Conservation (phyloP, 768 basidiomycete genomes). For the Royoungia palumana region DNA sequence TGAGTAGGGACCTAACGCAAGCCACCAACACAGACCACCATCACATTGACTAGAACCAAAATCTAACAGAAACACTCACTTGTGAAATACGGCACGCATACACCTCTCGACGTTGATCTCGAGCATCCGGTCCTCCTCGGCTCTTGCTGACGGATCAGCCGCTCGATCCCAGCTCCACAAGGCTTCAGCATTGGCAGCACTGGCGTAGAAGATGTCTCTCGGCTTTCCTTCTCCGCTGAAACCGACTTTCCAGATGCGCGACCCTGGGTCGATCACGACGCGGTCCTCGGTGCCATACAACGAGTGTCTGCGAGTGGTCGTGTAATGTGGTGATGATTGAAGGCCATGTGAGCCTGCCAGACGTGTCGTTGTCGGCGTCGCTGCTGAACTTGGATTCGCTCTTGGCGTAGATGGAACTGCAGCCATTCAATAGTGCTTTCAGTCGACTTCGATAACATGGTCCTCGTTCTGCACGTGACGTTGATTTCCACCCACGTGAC, state of each 20-base stretch:
- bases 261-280: constrained; percentile 92
- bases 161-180: constrained; percentile 64
- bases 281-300: constrained; percentile 97
- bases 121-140: constrained; percentile 72
- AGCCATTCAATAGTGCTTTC: constrained; percentile 28
- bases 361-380: constrained; percentile 58
- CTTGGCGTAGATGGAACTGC: constrained; percentile 33
- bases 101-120: constrained; percentile 65
- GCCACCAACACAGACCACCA: constrained; percentile 18
- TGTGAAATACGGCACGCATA: constrained; percentile 76
- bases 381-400: constrained; percentile 18
- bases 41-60: constrained; percentile 8
- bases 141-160: constrained; percentile 49
- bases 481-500: constrained; percentile 20
- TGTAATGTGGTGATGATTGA: constrained; percentile 78
- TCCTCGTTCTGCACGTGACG: constrained; percentile 5
- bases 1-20: constrained; percentile 72
- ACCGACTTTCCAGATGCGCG: constrained; percentile 93
- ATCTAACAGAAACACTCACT: constrained; percentile 47
- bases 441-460: background rate
- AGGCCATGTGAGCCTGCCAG: constrained; percentile 45
- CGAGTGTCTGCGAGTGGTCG: constrained; percentile 84
- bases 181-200: constrained; percentile 37
- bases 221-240: constrained; percentile 96
- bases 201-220: constrained; percentile 76